These are phyloP conservation scores for Hyaloperonospora arabidopsidis DNA, from an alignment of 352 stramenopile genomes.

Conservation along the genomic window DNA sequence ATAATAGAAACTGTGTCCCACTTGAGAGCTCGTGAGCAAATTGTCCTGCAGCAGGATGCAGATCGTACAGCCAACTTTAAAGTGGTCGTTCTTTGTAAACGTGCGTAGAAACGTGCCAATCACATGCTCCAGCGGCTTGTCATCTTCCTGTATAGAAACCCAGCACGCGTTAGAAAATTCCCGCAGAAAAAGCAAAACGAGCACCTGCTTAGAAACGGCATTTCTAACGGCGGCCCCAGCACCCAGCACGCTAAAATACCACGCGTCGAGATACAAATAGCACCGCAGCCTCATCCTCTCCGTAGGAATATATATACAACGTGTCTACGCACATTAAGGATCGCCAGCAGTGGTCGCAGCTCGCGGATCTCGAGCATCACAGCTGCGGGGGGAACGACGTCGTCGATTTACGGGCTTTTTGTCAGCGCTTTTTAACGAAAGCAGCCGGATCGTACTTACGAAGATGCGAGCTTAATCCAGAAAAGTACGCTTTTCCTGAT, in stretches of 20 bases:
- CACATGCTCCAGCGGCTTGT: conserved; percentile 77
- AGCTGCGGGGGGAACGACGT: conserved; percentile 6
- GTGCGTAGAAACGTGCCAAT: conserved; percentile 57
- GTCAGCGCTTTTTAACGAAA: background rate
- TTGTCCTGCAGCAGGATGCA: conserved; percentile 88
- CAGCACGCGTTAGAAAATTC: background rate
- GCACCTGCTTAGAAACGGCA: conserved; percentile 12
- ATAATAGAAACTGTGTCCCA: conserved; percentile 16
- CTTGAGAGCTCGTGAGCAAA: conserved; percentile 84
- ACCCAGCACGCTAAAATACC: too few species aligned
- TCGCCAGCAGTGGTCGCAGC: conserved; percentile 66
- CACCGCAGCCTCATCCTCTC: too few species aligned
- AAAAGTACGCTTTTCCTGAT: background rate
- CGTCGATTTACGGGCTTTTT: background rate
- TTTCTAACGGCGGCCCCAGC: conserved; percentile 7
- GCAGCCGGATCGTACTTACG: background rate
- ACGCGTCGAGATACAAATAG: too few species aligned
- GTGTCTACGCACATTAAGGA: conserved; percentile 70
- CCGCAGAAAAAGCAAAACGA: too few species aligned
- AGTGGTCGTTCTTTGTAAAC: conserved; percentile 86
- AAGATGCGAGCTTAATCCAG: conserved; percentile 8
- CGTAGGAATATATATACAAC: too few species aligned
- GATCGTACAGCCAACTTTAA: conserved; percentile 87
- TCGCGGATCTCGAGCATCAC: conserved; percentile 77
- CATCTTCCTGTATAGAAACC: conserved; percentile 50